Conservation (phyloP, 225 moss, liverwort and hornwort species). For the Straminergon stramineum region DNA sequence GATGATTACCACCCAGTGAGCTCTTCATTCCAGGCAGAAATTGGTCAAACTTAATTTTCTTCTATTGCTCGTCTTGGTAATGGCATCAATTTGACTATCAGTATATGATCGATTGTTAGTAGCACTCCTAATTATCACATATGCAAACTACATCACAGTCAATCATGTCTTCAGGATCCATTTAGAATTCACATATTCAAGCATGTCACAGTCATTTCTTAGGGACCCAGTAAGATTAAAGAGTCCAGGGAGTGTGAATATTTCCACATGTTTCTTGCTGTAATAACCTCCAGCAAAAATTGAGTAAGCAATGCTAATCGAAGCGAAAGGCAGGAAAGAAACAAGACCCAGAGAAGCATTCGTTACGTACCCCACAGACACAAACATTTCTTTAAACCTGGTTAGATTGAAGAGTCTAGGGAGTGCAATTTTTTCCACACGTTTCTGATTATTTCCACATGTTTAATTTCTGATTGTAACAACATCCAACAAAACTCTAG, state of each 20-base stretch:
- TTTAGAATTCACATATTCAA: not conserved
- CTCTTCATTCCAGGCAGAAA: not conserved
- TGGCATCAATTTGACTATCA: not conserved
- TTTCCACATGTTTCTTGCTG: not conserved
- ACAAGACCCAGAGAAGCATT: not conserved
- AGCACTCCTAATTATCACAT: not conserved
- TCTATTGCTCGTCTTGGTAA: not conserved
- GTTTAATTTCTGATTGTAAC: not conserved
- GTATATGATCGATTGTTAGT: not conserved
- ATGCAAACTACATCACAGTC: not conserved
- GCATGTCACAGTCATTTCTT: not conserved
- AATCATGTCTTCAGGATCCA: not conserved
- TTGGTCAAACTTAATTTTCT: not conserved
- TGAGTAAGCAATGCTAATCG: not conserved
- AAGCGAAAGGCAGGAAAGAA: not conserved
- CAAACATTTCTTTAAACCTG: not conserved
- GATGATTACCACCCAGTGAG: not conserved
- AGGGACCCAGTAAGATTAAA: not conserved
- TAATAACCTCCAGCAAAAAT: not conserved
- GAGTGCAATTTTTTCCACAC: no score
- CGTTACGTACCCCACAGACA: not conserved
- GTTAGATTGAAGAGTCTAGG: not conserved
- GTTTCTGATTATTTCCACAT: not conserved
- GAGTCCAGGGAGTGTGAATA: not conserved
- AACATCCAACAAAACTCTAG: not conserved